phyloP scores from a whole-genome alignment of 2,329 filamentous ascomycete genomes.

The Torrubiella hemipterigena region DNA sequence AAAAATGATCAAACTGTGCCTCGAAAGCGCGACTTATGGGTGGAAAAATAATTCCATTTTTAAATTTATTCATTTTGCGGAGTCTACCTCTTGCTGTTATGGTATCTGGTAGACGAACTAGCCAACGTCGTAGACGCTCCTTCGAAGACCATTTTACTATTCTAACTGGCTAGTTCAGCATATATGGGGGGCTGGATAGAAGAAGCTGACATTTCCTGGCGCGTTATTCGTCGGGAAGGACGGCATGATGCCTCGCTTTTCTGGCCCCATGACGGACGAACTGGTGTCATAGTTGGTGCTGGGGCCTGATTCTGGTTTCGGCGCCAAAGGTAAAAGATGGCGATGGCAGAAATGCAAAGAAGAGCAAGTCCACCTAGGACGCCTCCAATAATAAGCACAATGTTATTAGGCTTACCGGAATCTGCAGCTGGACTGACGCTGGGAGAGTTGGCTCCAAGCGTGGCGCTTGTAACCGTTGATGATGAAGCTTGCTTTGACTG shows the following conservation, averaged over 20 bases:
- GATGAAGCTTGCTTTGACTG: conserved; percentile 5
- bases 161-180: too few species aligned
- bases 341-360: conserved; percentile 15
- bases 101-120: too few species aligned
- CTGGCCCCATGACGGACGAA: not conserved
- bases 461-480: conserved; percentile 1
- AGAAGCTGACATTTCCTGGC: not conserved
- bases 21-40: too few species aligned
- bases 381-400: conserved; percentile 19
- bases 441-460: not conserved
- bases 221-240: not conserved
- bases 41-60: too few species aligned
- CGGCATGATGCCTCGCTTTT: not conserved
- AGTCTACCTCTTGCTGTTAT: too few species aligned
- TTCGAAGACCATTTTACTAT: too few species aligned
- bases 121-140: too few species aligned
- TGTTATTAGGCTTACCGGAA: conserved; percentile 11
- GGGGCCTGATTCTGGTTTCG: not conserved
- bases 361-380: conserved; percentile 20
- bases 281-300: not conserved
- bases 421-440: not conserved
- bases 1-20: too few species aligned
- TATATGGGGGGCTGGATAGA: not conserved
- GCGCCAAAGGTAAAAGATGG: conserved; percentile 6
- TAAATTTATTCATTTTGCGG: too few species aligned